phyloP scores from a whole-genome alignment of 2,329 filamentous ascomycete species.

The Cercospora sp. region DNA sequence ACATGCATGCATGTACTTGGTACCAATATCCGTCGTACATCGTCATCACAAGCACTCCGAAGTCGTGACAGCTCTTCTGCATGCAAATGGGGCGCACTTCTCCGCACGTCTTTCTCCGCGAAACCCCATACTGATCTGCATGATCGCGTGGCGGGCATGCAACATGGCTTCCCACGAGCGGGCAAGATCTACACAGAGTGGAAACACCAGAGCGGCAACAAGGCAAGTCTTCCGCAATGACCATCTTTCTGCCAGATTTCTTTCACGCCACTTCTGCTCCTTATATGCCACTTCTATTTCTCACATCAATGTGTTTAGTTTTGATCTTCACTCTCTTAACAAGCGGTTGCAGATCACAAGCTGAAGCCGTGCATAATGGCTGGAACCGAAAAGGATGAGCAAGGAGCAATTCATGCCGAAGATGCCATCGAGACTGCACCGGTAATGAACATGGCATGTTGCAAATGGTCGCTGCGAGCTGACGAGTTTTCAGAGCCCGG shows the following conservation, averaged over 20 bases:
- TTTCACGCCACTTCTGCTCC: background rate
- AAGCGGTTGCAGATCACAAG: background rate
- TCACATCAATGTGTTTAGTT: background rate
- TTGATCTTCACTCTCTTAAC: background rate
- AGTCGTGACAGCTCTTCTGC: background rate
- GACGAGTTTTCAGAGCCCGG: background rate
- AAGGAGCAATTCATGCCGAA: conserved; percentile 17
- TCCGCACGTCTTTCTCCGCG: conserved; percentile 13
- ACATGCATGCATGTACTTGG: background rate
- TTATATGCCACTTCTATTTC: background rate
- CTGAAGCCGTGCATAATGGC: background rate
- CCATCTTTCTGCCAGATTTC: conserved; percentile 4
- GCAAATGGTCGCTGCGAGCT: background rate
- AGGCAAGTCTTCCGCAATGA: background rate
- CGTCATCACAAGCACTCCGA: background rate
- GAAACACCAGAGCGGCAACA: background rate
- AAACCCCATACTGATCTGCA: conserved; percentile 12
- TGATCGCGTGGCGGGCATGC: conserved; percentile 12
- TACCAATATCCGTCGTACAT: background rate
- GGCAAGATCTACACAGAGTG: conserved; percentile 4
- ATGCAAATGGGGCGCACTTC: background rate
- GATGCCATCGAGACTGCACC: conserved; percentile 16
- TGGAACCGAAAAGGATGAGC: background rate
- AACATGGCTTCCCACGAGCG: background rate
- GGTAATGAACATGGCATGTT: background rate